phyloP scores from a whole-genome alignment of 2,329 filamentous ascomycete species.

The Helicocarpus griseus region DNA sequence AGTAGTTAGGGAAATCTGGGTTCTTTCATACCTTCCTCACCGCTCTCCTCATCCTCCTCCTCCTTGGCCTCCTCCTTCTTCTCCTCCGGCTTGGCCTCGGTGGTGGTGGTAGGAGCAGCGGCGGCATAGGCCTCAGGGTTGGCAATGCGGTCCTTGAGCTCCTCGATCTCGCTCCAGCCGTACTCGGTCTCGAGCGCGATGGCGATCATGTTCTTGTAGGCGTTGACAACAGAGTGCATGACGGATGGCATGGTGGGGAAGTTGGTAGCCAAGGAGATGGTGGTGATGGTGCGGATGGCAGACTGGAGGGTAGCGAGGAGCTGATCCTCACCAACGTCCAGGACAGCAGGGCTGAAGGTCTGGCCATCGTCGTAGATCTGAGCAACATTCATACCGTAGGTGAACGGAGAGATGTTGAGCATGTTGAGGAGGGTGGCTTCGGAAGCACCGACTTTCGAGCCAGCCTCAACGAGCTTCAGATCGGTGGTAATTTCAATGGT shows the following conservation, averaged over 20 bases:
- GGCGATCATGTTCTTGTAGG: conserved; percentile 81
- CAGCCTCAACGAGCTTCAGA: conserved; percentile 92
- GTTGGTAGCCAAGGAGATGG: conserved; percentile 82
- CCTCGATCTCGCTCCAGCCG: conserved; percentile 89
- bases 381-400: conserved; percentile 91
- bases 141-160: conserved; percentile 99
- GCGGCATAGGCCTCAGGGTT: conserved; percentile 96
- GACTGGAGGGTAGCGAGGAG: conserved; percentile 72
- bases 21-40: conserved; percentile 40
- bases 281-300: conserved; percentile 78
- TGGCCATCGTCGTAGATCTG: conserved; percentile 99
- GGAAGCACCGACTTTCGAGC: conserved; percentile 91
- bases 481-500: conserved; percentile 99
- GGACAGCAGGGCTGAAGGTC: conserved; percentile 72
- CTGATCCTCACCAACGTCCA: conserved; percentile 93
- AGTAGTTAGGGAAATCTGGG: neutral
- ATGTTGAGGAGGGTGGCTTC: conserved; percentile 99
- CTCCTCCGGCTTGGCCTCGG: conserved; percentile 43
- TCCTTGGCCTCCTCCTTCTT: conserved; percentile 43
- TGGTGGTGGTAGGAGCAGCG: conserved; percentile 61
- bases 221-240: conserved; percentile 93
- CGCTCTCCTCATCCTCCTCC: conserved; percentile 56
- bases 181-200: conserved; percentile 84
- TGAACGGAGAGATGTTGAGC: conserved; percentile 99
- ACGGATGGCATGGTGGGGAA: conserved; percentile 95